Percentiles rank a stretch among this genome's conserved stretches.
phyloP scores from a whole-genome alignment of 78 protist species.

The Dictyostelium brefeldianum region DNA sequence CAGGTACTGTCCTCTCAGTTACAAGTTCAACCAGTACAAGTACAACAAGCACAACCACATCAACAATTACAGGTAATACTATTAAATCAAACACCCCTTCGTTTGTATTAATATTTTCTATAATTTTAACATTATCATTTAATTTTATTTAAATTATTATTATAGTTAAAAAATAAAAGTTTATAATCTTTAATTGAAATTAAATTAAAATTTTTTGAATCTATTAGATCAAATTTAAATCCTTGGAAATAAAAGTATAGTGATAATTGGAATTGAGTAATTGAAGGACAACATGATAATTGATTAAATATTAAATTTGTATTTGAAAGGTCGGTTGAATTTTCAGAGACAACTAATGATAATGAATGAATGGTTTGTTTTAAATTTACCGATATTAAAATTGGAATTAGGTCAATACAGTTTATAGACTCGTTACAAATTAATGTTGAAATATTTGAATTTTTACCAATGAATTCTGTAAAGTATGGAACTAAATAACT shows the following conservation, averaged over 20 bases:
- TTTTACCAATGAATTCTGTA: not conserved
- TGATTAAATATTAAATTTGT: not conserved
- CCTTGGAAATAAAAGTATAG: slow-evolving; percentile 9
- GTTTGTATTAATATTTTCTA: no score
- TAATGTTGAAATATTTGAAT: not conserved
- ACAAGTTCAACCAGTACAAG: no score
- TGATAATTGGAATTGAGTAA: not conserved
- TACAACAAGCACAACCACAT: no score
- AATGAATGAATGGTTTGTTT: not conserved
- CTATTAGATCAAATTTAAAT: not conserved
- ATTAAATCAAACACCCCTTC: no score
- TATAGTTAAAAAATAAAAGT: not conserved
- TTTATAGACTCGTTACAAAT: not conserved
- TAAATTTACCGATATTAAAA: not conserved
- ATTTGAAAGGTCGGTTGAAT: not conserved
- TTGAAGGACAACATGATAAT: not conserved
- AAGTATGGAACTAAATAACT: not conserved
- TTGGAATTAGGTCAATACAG: not conserved
- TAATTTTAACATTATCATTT: no score
- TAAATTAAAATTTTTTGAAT: slow-evolving; percentile 8
- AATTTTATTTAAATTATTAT: not conserved
- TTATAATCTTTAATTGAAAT: not conserved
- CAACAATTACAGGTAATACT: no score
- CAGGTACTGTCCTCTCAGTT: no score
- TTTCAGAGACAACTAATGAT: not conserved